Evolutionary conservation across 805 yeast genomes (phyloP).

Genomic region (Candida ponderosae): DNA sequence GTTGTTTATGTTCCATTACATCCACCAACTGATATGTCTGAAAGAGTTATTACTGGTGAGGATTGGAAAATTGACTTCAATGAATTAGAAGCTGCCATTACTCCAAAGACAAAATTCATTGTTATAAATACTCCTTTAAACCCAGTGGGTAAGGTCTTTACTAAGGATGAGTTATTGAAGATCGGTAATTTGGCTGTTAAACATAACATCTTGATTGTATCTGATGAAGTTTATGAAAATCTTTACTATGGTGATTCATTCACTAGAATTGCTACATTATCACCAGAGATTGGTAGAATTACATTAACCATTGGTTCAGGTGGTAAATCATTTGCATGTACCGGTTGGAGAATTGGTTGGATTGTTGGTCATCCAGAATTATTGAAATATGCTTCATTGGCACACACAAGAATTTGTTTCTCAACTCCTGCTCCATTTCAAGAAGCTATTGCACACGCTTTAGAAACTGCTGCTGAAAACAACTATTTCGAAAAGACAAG

Average conservation of each 20-base stretch:
- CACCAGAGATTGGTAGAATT: slow-evolving; percentile 70
- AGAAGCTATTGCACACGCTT: slow-evolving; percentile 81
- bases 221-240: slow-evolving; percentile 95
- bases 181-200: slow-evolving; percentile 82
- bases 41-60: slow-evolving; percentile 60
- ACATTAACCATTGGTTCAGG: slow-evolving; percentile 94
- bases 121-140: slow-evolving; percentile 93
- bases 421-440: slow-evolving; percentile 87
- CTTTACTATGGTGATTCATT: slow-evolving; percentile 63
- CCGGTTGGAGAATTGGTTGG: slow-evolving; percentile 99
- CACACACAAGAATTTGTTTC: slow-evolving; percentile 93
- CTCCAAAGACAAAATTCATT: slow-evolving; percentile 72
- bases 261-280: slow-evolving; percentile 76
- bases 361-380: slow-evolving; percentile 80
- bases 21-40: slow-evolving; percentile 68
- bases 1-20: slow-evolving; percentile 80
- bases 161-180: slow-evolving; percentile 59
- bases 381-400: slow-evolving; percentile 73
- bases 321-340: slow-evolving; percentile 97
- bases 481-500: slow-evolving; percentile 68
- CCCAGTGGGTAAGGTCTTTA: slow-evolving; percentile 89
- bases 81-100: slow-evolving; percentile 64
- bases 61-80: slow-evolving; percentile 86
- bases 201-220: slow-evolving; percentile 71
- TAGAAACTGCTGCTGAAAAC: slow-evolving; percentile 50